Evolutionary conservation across 441 rosid genomes (phyloP).

Genomic region (Eutrema salsugineum): DNA sequence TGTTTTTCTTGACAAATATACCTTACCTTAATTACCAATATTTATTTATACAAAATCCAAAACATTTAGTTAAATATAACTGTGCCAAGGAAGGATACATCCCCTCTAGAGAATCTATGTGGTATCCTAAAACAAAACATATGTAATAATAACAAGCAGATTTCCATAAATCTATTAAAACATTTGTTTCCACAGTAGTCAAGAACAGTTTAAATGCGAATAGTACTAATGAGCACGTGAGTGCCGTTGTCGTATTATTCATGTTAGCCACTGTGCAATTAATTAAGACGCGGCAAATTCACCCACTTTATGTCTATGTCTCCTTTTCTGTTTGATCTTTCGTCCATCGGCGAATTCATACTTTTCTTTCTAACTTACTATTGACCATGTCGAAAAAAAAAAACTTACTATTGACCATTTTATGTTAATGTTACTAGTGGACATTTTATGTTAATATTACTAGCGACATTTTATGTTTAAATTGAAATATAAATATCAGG

Average conservation of each 20-base stretch:
- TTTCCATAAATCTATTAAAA: not conserved
- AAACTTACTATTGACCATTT: no score
- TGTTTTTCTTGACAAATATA: not conserved
- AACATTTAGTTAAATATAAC: not conserved
- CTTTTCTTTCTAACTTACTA: no score
- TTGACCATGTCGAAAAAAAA: no score
- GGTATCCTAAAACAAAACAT: not conserved
- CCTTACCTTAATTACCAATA: not conserved
- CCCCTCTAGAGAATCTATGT: not conserved
- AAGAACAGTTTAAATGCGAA: not conserved
- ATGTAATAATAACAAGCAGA: not conserved
- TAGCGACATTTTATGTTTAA: not conserved
- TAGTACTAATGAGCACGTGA: not conserved
- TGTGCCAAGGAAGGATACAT: not conserved
- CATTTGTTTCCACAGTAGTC: not conserved
- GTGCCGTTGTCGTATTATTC: not conserved
- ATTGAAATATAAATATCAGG: slow-evolving; percentile 34
- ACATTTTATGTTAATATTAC: no score
- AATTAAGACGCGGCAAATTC: not conserved
- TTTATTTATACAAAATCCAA: not conserved
- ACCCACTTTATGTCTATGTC: no score
- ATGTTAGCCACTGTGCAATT: not conserved
- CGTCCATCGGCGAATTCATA: no score
- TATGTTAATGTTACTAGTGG: no score
- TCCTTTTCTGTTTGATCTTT: no score